A percentile compares a stretch with the other conserved stretches of the same genome.
These are phyloP conservation scores for Tilletia caries DNA, from an alignment of 1,284 basidiomycete genomes.

Conservation along the genomic window DNA sequence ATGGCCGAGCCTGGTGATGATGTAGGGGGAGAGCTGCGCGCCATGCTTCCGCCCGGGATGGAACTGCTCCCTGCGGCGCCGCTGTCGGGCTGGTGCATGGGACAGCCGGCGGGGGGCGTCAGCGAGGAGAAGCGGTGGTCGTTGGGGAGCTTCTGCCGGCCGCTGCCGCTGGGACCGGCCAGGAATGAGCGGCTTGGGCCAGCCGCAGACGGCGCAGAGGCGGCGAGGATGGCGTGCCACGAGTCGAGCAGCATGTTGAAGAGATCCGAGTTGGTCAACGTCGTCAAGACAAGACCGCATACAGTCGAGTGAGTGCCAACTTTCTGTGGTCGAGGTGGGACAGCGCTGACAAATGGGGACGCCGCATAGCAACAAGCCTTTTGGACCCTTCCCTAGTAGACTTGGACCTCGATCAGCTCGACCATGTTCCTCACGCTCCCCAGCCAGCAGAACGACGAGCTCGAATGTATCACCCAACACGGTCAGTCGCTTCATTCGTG, in stretches of 20 bases:
- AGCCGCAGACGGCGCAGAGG: background rate
- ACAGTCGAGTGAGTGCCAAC: no score
- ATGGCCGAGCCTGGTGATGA: background rate
- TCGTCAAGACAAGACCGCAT: no score
- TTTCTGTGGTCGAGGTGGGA: no score
- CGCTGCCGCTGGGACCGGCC: background rate
- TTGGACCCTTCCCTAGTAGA: no score
- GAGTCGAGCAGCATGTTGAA: conserved; percentile 12
- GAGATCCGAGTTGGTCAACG: background rate
- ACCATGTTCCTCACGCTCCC: no score
- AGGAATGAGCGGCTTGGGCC: background rate
- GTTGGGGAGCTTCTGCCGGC: background rate
- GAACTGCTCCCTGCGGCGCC: no score
- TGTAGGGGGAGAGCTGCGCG: background rate
- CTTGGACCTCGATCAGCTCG: no score
- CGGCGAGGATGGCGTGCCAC: conserved; percentile 2
- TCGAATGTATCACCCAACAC: conserved; percentile 7
- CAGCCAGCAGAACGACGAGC: no score
- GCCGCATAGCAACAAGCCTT: background rate
- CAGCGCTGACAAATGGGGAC: background rate
- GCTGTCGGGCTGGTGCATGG: conserved; percentile 32
- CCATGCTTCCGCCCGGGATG: background rate
- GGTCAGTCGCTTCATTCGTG: background rate
- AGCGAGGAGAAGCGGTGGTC: conserved; percentile 14
- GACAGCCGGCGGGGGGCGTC: conserved; percentile 35